Base-by-base conservation (phyloP, 1,284 basidiomycete genomes). In the Naganishia liquefaciens region DNA sequence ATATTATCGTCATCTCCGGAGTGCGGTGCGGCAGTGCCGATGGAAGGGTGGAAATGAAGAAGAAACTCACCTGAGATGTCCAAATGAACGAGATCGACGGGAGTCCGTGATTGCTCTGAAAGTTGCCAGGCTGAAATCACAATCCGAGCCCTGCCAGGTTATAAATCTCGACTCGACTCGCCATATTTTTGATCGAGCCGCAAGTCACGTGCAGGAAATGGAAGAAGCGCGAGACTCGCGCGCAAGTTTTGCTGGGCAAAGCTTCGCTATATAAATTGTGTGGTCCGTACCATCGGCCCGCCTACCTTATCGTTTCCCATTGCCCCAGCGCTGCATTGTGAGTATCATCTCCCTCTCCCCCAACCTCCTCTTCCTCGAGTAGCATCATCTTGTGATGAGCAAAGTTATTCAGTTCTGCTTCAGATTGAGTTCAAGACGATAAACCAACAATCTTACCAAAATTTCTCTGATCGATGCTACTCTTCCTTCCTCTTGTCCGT, bases 341-440 rank as follows among this genome's bases (percentile, higher is more conserved):
- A 63, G 62, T 54, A 54, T 47, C 33, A 7, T 33, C 25, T 55
- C 30, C 4, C 28, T 21, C 27, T 4, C 42, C 19, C 52, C 39
- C 37, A 30, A 54, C 37, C 9, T 50, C 63, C 63, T 49, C 27
- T 53, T 17, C 6, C 40, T 23, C 43, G 23, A 37, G 46, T 50
- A 46, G 57, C 57, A 60, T 55, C 52, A 33, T 54, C 44, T 63
- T 43, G 54, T 64, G 63, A 64, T 64, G 63, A 50, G 49, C 47
- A 64, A 64, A 42, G 54, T 50, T 65, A 60, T 65, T 65, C 64
- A 65, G 64, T 65, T 65, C 64, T 65, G 64, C 64, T 65, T 65
- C 64, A 47, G 64, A 65, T 62, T 65, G 64, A 65, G 64, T 52
- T 58, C 64, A 55, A 65, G 64, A 65, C 55, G 64, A 65, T 49